Evolutionary conservation across 2,329 filamentous ascomycete genomes (phyloP).

Genomic region (Nemania abortiva): DNA sequence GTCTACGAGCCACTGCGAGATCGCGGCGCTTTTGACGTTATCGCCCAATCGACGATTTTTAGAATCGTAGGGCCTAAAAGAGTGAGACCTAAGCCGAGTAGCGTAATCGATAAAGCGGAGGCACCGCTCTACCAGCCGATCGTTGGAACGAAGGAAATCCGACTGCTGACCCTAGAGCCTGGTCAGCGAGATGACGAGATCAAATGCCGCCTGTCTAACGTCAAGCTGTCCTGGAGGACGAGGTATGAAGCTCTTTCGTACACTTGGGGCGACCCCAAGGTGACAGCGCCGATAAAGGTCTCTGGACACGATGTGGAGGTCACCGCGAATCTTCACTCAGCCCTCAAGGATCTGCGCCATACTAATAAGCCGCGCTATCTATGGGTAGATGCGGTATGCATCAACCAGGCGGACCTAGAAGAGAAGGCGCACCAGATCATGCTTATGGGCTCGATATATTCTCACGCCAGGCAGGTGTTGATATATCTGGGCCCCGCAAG

Average conservation of each 20-base stretch:
- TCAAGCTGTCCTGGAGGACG: slow-evolving; percentile 7
- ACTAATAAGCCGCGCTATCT: background rate
- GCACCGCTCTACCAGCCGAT: slow-evolving; percentile 4
- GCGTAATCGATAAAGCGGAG: background rate
- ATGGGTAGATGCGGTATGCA: slow-evolving; percentile 16
- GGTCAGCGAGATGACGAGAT: slow-evolving; percentile 1
- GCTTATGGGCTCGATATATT: slow-evolving; percentile 11
- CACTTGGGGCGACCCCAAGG: background rate
- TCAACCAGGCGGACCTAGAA: slow-evolving; percentile 4
- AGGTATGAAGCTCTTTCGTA: slow-evolving; percentile 13
- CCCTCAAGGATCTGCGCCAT: slow-evolving; percentile 7
- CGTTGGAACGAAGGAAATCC: background rate
- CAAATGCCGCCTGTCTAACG: background rate
- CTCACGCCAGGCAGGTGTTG: slow-evolving; percentile 3
- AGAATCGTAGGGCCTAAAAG: background rate
- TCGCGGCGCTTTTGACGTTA: too few relatives aligned
- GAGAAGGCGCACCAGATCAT: slow-evolving; percentile 8
- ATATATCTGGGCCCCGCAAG: background rate
- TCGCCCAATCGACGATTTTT: slow-evolving; percentile 1
- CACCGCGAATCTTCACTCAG: slow-evolving; percentile 8
- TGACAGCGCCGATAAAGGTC: background rate
- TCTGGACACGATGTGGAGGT: background rate
- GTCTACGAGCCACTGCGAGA: too few relatives aligned
- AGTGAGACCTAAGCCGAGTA: background rate
- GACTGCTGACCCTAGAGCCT: background rate